Conservation (phyloP, 2,329 filamentous ascomycete species). For the Hymenoscyphus scutula region DNA sequence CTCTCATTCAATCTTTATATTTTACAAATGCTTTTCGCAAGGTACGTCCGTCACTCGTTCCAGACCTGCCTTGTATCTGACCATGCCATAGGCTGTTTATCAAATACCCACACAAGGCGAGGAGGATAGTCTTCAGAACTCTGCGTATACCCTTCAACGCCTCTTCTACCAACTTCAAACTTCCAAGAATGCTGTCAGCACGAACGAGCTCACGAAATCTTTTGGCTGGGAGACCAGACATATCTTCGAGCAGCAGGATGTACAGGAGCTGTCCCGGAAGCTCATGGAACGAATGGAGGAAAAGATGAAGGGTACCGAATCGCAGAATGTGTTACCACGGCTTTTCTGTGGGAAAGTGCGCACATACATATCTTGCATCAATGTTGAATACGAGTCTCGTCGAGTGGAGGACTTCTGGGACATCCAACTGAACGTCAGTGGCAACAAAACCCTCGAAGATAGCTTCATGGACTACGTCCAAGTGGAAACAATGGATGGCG, state of each 20-base stretch:
- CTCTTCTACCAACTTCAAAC: slow-evolving; percentile 95
- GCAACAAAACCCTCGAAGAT: slow-evolving; percentile 87
- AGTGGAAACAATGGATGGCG: slow-evolving; percentile 93
- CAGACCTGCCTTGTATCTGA: slow-evolving; percentile 15
- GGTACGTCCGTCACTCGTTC: slow-evolving; percentile 45
- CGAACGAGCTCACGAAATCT: slow-evolving; percentile 89
- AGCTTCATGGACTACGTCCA: slow-evolving; percentile 97
- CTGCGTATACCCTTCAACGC: slow-evolving; percentile 88
- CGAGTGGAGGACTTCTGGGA: slow-evolving; percentile 98
- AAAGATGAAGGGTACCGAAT: slow-evolving; percentile 94
- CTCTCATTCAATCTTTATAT: slow-evolving; percentile 77
- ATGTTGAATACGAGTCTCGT: slow-evolving; percentile 96
- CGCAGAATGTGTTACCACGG: slow-evolving; percentile 81
- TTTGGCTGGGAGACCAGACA: slow-evolving; percentile 98
- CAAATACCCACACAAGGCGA: slow-evolving; percentile 92
- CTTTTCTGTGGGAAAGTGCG: slow-evolving; percentile 98
- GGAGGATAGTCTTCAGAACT: slow-evolving; percentile 76
- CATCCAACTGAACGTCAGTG: slow-evolving; percentile 93
- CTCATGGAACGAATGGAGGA: slow-evolving; percentile 97
- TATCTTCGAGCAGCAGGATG: slow-evolving; percentile 98
- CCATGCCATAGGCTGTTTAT: slow-evolving; percentile 71
- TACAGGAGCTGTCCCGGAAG: slow-evolving; percentile 93
- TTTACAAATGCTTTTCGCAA: slow-evolving; percentile 94
- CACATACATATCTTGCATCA: slow-evolving; percentile 98
- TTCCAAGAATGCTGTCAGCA: slow-evolving; percentile 77